Conservation (phyloP, 495 filamentous ascomycete genomes). For the Opeltia flavorubescens region DNA sequence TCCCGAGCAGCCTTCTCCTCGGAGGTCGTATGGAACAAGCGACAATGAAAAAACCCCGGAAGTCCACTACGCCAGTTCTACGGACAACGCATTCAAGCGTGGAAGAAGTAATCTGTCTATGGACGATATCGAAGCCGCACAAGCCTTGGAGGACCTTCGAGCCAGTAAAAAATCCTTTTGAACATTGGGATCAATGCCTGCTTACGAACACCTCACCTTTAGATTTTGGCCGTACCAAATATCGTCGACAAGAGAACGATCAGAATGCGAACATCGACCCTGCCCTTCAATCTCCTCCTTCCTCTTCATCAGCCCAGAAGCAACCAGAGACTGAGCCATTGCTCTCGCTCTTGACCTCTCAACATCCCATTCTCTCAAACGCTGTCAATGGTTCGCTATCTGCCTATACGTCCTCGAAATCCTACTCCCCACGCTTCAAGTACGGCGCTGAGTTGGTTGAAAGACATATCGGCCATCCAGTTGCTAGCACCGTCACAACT, state of each 20-base stretch:
- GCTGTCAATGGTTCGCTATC: conserved; percentile 70
- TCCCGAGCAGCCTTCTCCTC: too few species aligned
- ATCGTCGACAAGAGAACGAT: not conserved
- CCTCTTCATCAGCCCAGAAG: conserved; percentile 19
- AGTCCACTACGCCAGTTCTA: not conserved
- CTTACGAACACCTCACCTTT: not conserved
- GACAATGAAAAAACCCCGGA: not conserved
- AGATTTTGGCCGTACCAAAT: not conserved
- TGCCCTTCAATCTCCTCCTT: not conserved
- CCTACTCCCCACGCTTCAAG: conserved; percentile 73
- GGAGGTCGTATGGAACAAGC: not conserved
- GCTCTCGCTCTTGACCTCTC: conserved; percentile 62
- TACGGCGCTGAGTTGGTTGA: conserved; percentile 77
- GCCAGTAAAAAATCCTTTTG: conserved; percentile 42
- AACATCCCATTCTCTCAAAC: conserved; percentile 63
- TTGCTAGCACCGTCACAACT: conserved; percentile 68
- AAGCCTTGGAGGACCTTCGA: conserved; percentile 72
- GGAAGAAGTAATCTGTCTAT: conserved; percentile 39
- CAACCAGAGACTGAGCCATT: conserved; percentile 57
- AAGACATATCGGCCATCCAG: conserved; percentile 61
- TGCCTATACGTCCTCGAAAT: conserved; percentile 70
- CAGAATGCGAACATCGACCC: not conserved
- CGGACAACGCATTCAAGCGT: not conserved
- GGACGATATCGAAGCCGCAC: conserved; percentile 80
- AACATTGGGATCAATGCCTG: not conserved